Conservation (phyloP, 2,329 filamentous ascomycete genomes). For the Phymatotrichopsis omnivora region DNA sequence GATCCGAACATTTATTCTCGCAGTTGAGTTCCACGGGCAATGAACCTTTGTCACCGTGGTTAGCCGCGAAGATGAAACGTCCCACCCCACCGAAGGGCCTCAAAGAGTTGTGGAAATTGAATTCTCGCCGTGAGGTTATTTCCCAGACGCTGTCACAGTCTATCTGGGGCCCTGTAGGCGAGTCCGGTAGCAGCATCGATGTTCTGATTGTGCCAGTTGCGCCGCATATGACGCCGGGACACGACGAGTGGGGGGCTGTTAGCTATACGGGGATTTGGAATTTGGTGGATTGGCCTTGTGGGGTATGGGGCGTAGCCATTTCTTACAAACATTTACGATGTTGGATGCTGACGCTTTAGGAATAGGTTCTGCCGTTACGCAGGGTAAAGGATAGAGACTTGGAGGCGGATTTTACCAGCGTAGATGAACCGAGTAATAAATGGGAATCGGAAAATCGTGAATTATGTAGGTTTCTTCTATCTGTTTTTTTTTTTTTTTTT, state of each 20-base stretch:
- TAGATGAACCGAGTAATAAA: too few relatives aligned
- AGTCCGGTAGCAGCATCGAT: conserved; percentile 43
- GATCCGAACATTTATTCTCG: conserved; percentile 46
- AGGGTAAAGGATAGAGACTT: too few relatives aligned
- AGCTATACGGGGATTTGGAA: conserved; percentile 54
- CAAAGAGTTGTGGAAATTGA: conserved; percentile 43
- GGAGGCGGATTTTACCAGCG: too few relatives aligned
- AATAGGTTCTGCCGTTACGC: too few relatives aligned
- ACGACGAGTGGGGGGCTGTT: conserved; percentile 53
- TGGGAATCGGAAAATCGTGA: too few relatives aligned
- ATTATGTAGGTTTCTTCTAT: too few relatives aligned
- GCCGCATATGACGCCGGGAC: conserved; percentile 51
- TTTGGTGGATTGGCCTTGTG: conserved; percentile 52
- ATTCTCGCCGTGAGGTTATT: conserved; percentile 43
- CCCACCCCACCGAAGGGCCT: conserved; percentile 41
- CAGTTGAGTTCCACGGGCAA: conserved; percentile 45
- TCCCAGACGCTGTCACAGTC: conserved; percentile 46
- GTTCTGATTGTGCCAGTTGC: conserved; percentile 54
- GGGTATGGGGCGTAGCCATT: conserved; percentile 26
- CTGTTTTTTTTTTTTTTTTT: too few relatives aligned
- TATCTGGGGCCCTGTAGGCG: conserved; percentile 44
- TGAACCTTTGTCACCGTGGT: conserved; percentile 53
- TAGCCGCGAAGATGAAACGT: conserved; percentile 43
- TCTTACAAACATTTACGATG: too few relatives aligned
- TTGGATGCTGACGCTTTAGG: too few relatives aligned